phyloP scores from a whole-genome alignment of 1,284 basidiomycete species.

The Cutaneotrichosporon mucoides region DNA sequence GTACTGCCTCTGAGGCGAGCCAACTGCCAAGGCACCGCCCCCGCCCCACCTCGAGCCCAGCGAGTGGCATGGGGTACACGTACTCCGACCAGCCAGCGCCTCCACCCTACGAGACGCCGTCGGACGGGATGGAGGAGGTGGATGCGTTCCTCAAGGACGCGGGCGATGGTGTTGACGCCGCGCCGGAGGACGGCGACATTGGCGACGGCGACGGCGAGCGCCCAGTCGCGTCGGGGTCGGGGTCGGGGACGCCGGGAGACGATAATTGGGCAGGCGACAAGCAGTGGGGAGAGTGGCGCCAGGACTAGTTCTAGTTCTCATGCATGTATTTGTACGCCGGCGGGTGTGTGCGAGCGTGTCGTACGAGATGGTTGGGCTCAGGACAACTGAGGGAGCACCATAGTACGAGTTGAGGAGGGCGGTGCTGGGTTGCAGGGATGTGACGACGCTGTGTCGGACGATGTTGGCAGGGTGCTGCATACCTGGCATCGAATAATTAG shows the following conservation, averaged over 20 bases:
- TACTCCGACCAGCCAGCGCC: not conserved
- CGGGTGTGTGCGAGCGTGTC: not conserved
- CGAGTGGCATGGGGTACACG: too few species aligned
- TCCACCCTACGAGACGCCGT: not conserved
- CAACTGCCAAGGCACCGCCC: conserved; percentile 29
- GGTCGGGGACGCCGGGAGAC: not conserved
- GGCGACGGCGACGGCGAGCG: too few species aligned
- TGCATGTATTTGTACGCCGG: conserved; percentile 1
- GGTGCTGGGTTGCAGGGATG: too few species aligned
- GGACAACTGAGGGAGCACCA: too few species aligned
- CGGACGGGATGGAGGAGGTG: conserved; percentile 30
- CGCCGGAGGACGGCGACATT: not conserved
- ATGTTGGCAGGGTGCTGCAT: too few species aligned
- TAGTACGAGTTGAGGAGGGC: too few species aligned
- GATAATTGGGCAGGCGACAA: not conserved
- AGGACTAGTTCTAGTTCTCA: not conserved
- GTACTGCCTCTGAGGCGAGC: conserved; percentile 41
- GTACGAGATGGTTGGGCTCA: not conserved
- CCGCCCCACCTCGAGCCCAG: too few species aligned
- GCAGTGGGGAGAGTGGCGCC: conserved; percentile 5
- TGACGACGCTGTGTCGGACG: too few species aligned
- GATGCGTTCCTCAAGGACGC: conserved; percentile 31
- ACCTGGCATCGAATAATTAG: too few species aligned
- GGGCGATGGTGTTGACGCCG: not conserved
- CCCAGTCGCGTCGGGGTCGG: not conserved